Evolutionary conservation across 768 basidiomycete genomes (phyloP), one percentile per base, ranked within the genome.

Genomic region (Imleria badia): DNA sequence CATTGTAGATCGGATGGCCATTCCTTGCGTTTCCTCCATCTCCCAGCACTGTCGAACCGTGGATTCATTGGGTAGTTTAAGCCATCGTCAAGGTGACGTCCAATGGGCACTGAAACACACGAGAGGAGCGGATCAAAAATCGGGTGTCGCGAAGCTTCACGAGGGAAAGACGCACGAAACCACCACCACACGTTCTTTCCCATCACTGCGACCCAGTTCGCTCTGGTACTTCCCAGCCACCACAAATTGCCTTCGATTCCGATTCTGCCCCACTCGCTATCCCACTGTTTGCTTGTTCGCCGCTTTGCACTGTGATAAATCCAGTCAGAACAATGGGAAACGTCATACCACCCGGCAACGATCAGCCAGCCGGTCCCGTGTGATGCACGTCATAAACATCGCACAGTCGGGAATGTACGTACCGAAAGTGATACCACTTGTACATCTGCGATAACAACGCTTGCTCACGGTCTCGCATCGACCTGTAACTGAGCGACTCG

Each of bases 201-300:
- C 92, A 98, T 96, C 41, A 88, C 86, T 45, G 83, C 81, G 60
- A 81, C 79, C 94, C 94, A 97, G 59, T 86, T 87, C 40, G 72
- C 74, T 45, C 76, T 68, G 42, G 61, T 55, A 58, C 77, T 81
- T 26, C 89, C 94, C 34, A 83, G 71, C 85, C 87, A 91, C 94
- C 94, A 98, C 8, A 95, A 70, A 66, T 94, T 86, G 1, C 89
- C 93, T 65, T 95, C 94, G 30, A 76, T 81, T 8, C 78, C 75
- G 1, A 89, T 74, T 29, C 76, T 71, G 0, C 94, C 94, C 89
- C 91, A 98, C 62, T 95, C 93, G 23, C 73, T 71, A 59, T 92
- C 83, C 87, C 90, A 95, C 41, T 76, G 69, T 34, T 64, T 69
- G 40, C 64, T 66, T 17, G 76, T 80, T 33, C 65, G 69, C 33